phyloP scores from a whole-genome alignment of 1,284 basidiomycete species.

The Sanghuangporus baumii region DNA sequence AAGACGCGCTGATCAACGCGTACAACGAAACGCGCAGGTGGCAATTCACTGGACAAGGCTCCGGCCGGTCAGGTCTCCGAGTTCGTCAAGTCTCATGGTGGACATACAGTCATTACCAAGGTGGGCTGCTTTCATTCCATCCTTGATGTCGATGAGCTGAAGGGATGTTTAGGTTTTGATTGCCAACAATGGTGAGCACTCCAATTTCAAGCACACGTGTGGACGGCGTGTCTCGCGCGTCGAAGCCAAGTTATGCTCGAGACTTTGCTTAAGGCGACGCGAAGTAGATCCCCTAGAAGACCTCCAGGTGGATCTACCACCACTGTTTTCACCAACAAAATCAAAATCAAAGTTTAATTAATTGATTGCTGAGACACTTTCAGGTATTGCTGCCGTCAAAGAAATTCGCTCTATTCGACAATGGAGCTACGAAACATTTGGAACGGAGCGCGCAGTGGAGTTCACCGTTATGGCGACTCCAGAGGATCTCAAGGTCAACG shows the following conservation, averaged over 20 bases:
- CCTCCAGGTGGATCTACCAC: neutral
- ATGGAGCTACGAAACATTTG: constrained; percentile 99
- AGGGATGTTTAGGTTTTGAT: constrained; percentile 71
- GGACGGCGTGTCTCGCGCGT: neutral
- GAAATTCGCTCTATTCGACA: constrained; percentile 98
- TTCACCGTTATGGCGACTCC: constrained; percentile 99
- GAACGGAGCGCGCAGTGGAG: constrained; percentile 91
- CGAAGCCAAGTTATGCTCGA: neutral
- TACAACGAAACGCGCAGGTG: constrained; percentile 59
- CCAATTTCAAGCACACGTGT: neutral
- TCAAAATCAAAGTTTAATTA: neutral
- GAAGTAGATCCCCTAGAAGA: neutral
- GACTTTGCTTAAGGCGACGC: neutral
- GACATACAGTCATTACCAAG: constrained; percentile 99
- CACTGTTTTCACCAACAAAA: neutral
- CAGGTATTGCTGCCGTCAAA: constrained; percentile 98
- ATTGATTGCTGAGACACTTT: constrained; percentile 23
- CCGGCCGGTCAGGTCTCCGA: constrained; percentile 77
- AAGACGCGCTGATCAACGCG: constrained; percentile 16
- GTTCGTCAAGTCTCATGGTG: constrained; percentile 89
- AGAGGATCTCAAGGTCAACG: constrained; percentile 97
- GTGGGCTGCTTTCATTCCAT: constrained; percentile 37
- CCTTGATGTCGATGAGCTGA: neutral
- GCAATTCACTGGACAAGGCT: constrained; percentile 86
- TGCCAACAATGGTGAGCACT: constrained; percentile 83